These are phyloP conservation scores for Botryosphaeria dothidea DNA, from an alignment of 2,329 filamentous ascomycete genomes.

Conservation along the genomic window DNA sequence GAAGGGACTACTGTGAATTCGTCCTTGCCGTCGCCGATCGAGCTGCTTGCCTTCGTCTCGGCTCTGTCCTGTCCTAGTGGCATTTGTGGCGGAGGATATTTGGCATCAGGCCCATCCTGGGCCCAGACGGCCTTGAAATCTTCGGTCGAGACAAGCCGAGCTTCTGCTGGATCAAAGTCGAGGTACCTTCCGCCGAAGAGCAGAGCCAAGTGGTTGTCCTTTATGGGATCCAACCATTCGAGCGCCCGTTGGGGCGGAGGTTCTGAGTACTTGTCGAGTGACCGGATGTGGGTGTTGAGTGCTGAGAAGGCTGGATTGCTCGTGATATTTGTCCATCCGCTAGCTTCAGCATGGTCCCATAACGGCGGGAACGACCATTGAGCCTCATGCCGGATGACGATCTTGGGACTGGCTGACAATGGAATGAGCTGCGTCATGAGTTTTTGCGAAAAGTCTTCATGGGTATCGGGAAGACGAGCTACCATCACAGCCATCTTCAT, in stretches of 20 bases:
- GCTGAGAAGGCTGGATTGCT: constrained; percentile 43
- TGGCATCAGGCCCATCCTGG: constrained; percentile 23
- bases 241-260: constrained; percentile 40
- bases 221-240: constrained; percentile 44
- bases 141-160: constrained; percentile 34
- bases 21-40: background rate
- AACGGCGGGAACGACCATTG: constrained; percentile 50
- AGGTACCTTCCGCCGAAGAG: constrained; percentile 50
- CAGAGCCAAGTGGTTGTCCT: constrained; percentile 45
- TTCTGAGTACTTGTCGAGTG: constrained; percentile 44
- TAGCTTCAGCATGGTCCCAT: constrained; percentile 40
- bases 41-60: background rate
- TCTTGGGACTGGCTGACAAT: constrained; percentile 50
- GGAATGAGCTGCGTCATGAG: constrained; percentile 46
- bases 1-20: background rate
- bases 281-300: constrained; percentile 46
- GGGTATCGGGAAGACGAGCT: constrained; percentile 37
- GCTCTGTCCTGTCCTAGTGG: constrained; percentile 29
- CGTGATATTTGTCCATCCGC: constrained; percentile 38
- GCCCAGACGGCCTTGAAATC: constrained; percentile 43
- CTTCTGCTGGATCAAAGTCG: constrained; percentile 44
- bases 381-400: constrained; percentile 55
- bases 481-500: constrained; percentile 49
- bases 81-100: constrained; percentile 30
- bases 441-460: constrained; percentile 39